Base-by-base conservation (phyloP, 2,329 filamentous ascomycete species). In the Chrysoporthe puriensis region DNA sequence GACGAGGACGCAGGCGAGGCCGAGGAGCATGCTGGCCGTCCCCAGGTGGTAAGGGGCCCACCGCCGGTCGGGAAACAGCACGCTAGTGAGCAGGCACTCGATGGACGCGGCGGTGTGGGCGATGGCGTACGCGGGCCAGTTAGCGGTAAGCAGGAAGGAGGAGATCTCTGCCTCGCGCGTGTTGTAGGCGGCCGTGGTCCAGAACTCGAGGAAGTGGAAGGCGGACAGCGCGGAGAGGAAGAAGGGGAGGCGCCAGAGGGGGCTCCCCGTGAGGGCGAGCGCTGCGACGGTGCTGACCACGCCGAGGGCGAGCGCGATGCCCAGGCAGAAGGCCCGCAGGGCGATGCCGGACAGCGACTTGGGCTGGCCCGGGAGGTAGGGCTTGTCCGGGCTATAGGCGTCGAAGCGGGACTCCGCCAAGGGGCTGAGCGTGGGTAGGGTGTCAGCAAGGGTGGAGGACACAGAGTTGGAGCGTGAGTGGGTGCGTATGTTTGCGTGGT, bases 201-300 rank as follows among this genome's bases (percentile, higher is more conserved):
- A 97, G 83, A 94, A 99, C 80, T 99, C 96, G 78, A 98, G 89
- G 80, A 97, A 98, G 83, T 99, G 96, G 81, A 98, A 98, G 42
- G 91, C 73, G 36, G 90, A 86, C 60, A 98, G 89, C 16, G 88
- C 82, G 63, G 82, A 81, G 60, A 91, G 75, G 81, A 95, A 95
- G 77, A 90, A 88, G 42, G 88, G 86, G 8, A 86, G 77, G 66
- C 88, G 86, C 88, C 88, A 90, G 66, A 86, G 78, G 32, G 85
- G 83, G 44, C 80, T 82, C 16, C 77, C 70, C 5, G 80, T 81
- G 66, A 77, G 73, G 54, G 77, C 18, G 14, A 83, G 73, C 64
- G 80, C 73, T 58, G 73, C 64, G 13, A 73, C 48, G 63, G 79
- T 76, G 46, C 77, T 64, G 59, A 79, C 68, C 59, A 78, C 72